Evolutionary conservation across 139 green algal genomes (phyloP).

Genomic region (Asterochloris sp.): DNA sequence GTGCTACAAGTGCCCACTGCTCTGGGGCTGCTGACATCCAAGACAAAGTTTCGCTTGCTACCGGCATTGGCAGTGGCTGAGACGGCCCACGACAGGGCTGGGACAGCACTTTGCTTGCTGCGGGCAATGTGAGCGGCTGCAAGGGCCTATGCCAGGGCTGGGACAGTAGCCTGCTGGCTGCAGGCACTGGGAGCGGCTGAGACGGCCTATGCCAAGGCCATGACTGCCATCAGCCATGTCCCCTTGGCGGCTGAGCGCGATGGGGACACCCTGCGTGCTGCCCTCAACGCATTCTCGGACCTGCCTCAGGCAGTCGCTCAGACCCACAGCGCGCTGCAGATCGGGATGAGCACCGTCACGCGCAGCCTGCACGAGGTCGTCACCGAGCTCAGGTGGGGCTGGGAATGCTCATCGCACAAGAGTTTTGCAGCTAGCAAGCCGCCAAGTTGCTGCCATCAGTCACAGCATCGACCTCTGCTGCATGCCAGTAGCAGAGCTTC

Average conservation of each 20-base stretch:
- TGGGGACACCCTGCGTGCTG: conserved; percentile 32
- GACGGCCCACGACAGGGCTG: conserved; percentile 23
- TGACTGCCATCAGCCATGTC: conserved; percentile 25
- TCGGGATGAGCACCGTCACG: conserved; percentile 10
- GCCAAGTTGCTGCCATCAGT: too few relatives aligned
- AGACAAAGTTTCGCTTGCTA: background rate
- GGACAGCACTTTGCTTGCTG: conserved; percentile 11
- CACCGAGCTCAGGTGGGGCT: conserved; percentile 13
- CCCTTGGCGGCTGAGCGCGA: conserved; percentile 36
- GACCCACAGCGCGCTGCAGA: conserved; percentile 19
- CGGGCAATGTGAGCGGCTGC: too few relatives aligned
- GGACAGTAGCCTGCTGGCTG: background rate
- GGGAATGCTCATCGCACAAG: background rate
- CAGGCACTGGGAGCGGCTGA: conserved; percentile 44
- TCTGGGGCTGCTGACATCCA: too few relatives aligned
- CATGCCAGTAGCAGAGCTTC: too few relatives aligned
- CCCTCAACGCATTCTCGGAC: conserved; percentile 29
- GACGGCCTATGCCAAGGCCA: conserved; percentile 26
- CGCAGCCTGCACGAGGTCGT: conserved; percentile 19
- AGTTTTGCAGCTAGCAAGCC: too few relatives aligned
- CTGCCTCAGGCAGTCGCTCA: conserved; percentile 32
- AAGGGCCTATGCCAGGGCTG: too few relatives aligned
- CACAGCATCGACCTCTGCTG: too few relatives aligned
- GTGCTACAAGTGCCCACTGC: too few relatives aligned
- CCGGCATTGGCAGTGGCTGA: conserved; percentile 41